Percentiles rank a stretch among this genome's conserved stretches.
phyloP scores from a whole-genome alignment of 306 rosid species.

The Castanea mollissima region DNA sequence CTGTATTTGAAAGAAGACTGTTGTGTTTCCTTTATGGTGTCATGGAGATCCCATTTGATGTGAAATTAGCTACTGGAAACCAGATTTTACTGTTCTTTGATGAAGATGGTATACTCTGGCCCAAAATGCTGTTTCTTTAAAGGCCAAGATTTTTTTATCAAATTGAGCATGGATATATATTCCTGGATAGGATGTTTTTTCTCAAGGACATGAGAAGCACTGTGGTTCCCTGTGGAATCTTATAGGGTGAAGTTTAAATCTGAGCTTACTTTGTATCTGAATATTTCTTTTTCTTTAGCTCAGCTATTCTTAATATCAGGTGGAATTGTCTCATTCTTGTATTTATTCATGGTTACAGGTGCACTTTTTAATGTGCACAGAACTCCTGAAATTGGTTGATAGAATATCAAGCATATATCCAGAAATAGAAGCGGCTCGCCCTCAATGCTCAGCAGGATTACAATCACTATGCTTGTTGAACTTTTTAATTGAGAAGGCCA shows the following conservation, averaged over 20 bases:
- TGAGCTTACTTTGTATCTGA: not conserved
- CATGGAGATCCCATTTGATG: not conserved
- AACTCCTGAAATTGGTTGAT: conserved; percentile 51
- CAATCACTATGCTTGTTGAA: conserved; percentile 56
- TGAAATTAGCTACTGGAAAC: not conserved
- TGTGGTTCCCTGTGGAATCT: not conserved
- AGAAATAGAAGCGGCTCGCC: conserved; percentile 70
- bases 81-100: not conserved
- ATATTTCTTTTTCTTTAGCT: conserved; percentile 5
- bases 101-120: not conserved
- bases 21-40: not conserved
- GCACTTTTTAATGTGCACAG: conserved; percentile 58
- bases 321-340: conserved; percentile 10
- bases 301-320: conserved; percentile 11
- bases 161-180: not conserved
- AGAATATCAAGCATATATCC: conserved; percentile 55
- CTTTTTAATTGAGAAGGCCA: conserved; percentile 50
- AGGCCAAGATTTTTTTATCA: not conserved
- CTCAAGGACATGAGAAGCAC: not conserved
- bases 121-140: not conserved
- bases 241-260: not conserved
- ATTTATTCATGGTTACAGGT: conserved; percentile 49
- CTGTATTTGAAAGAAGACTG: not conserved
- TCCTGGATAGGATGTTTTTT: not conserved
- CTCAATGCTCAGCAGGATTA: conserved; percentile 68